These are phyloP conservation scores for Alternaria panax DNA, from an alignment of 2,329 filamentous ascomycete genomes.

Conservation along the genomic window DNA sequence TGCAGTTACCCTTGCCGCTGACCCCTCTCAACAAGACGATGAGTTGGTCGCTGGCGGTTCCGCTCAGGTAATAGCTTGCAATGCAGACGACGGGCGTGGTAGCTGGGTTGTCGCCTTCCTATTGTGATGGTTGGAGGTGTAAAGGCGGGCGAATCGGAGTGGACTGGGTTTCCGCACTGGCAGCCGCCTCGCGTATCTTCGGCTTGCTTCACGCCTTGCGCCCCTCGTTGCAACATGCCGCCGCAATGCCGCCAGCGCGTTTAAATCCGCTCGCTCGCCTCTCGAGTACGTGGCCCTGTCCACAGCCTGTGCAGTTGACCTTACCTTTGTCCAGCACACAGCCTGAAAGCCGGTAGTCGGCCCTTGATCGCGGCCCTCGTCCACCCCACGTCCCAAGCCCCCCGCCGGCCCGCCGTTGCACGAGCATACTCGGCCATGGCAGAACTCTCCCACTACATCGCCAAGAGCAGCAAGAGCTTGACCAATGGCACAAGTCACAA, in stretches of 20 bases:
- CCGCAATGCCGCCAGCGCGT: conserved; percentile 36
- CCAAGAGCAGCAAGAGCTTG: conserved; percentile 33
- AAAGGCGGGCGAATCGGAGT: conserved; percentile 14
- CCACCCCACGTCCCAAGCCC: conserved; percentile 17
- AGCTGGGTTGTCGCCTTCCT: background rate
- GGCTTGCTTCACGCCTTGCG: conserved; percentile 21
- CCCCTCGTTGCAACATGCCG: conserved; percentile 4
- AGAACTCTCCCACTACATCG: conserved; percentile 40
- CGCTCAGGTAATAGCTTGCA: background rate
- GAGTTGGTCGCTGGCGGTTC: background rate
- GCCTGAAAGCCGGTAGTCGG: conserved; percentile 12
- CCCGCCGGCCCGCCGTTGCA: conserved; percentile 26
- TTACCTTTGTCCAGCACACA: conserved; percentile 34
- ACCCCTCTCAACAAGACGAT: background rate
- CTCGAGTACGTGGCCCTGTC: conserved; percentile 41
- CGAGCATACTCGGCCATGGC: conserved; percentile 36
- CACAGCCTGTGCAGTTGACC: conserved; percentile 36
- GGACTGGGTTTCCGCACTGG: conserved; percentile 1
- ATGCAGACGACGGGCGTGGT: background rate
- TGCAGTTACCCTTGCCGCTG: background rate
- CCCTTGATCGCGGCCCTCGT: conserved; percentile 1
- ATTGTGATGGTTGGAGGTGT: background rate
- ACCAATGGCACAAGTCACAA: conserved; percentile 24
- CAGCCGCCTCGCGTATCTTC: conserved; percentile 18
- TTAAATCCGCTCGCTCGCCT: conserved; percentile 26